A percentile compares a stretch with the other conserved stretches of the same genome.
phyloP scores from a whole-genome alignment of 1,139 yeast species.

The Casaregolazyma suthepensis region DNA sequence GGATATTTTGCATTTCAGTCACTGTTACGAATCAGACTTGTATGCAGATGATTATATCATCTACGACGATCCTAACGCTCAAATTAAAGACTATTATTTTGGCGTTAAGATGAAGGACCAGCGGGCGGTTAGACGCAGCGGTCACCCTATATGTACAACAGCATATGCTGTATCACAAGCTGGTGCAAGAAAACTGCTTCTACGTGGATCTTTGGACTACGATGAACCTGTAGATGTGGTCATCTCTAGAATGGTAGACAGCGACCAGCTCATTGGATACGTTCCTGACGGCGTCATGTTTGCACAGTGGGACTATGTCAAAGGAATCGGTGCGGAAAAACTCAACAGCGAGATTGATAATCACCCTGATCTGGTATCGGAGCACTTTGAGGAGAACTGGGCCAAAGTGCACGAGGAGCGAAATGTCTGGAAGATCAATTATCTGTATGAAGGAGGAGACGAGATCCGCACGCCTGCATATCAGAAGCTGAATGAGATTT shows the following conservation, averaged over 20 bases:
- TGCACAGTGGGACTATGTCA: constrained; percentile 16
- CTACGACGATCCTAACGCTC: constrained; percentile 14
- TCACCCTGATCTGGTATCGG: not conserved
- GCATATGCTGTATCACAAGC: constrained; percentile 17
- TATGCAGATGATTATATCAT: constrained; percentile 5
- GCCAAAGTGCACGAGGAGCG: constrained; percentile 5
- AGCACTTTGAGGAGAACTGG: constrained; percentile 1
- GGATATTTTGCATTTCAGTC: constrained; percentile 14
- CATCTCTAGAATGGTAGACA: constrained; percentile 11
- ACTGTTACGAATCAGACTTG: constrained; percentile 7
- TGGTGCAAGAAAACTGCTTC: constrained; percentile 18
- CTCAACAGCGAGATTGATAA: constrained; percentile 12
- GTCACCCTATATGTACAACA: constrained; percentile 15
- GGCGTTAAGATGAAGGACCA: constrained; percentile 7
- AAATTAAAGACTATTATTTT: constrained; percentile 2
- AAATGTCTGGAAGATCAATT: constrained; percentile 3
- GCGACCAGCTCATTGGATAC: constrained; percentile 12
- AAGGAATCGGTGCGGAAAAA: constrained; percentile 15
- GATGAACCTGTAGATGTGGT: constrained; percentile 15
- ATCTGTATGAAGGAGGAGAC: not conserved
- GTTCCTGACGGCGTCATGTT: constrained; percentile 16
- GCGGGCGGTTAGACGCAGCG: constrained; percentile 11
- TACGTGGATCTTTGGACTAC: constrained; percentile 14
- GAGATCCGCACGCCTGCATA: constrained; percentile 1
- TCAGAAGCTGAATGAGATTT: constrained; percentile 10